phyloP scores from a whole-genome alignment of 2,329 filamentous ascomycete species.

The Botryosphaeria dothidea region DNA sequence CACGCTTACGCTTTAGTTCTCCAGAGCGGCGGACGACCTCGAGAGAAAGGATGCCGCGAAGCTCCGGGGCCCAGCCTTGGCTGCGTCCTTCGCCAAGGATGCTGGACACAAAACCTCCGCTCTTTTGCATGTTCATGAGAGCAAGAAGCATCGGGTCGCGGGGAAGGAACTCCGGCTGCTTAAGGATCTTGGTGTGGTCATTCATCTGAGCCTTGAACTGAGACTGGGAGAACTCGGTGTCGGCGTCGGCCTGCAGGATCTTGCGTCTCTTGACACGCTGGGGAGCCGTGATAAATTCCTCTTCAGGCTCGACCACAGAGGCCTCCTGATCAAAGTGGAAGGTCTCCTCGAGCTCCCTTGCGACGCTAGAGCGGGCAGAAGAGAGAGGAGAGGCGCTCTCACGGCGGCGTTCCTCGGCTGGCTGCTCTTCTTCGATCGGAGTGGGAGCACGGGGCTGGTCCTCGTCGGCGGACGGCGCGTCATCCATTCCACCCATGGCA shows the following conservation, averaged over 20 bases:
- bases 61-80: constrained; percentile 84
- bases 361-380: constrained; percentile 51
- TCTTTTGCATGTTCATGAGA: constrained; percentile 88
- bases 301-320: constrained; percentile 51
- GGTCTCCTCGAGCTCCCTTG: constrained; percentile 67
- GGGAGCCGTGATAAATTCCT: constrained; percentile 59
- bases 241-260: constrained; percentile 76
- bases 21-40: constrained; percentile 74
- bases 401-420: constrained; percentile 33
- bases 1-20: constrained; percentile 91
- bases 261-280: constrained; percentile 79
- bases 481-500: constrained; percentile 48
- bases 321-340: constrained; percentile 40
- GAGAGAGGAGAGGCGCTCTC: constrained; percentile 57
- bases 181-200: constrained; percentile 83
- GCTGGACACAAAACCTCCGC: constrained; percentile 83
- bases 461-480: constrained; percentile 31
- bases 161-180: constrained; percentile 78
- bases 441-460: constrained; percentile 5
- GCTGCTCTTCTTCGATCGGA: neutral
- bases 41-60: constrained; percentile 87
- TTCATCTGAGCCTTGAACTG: constrained; percentile 86
- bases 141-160: constrained; percentile 84
- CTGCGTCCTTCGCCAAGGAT: constrained; percentile 80
- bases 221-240: constrained; percentile 73